Base-by-base conservation (phyloP, 805 yeast genomes). In the Yarrowia sp. region DNA sequence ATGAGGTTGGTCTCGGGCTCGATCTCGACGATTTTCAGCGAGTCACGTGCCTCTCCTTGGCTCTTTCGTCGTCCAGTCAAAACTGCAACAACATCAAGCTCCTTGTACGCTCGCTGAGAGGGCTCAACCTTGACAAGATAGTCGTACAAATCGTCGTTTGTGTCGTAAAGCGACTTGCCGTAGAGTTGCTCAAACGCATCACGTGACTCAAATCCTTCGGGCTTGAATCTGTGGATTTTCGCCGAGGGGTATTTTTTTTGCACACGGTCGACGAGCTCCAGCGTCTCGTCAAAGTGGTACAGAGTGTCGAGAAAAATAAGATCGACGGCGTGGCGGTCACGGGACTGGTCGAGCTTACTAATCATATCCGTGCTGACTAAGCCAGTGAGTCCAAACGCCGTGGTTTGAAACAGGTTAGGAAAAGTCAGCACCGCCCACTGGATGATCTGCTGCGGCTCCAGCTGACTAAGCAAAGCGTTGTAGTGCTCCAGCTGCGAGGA, bases 311-410 rank as follows among this genome's bases (percentile, higher is more conserved):
- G 79, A 72, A 93, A 93, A 1, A 93, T 86, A 62, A 92, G 77
- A 62, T 91, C 96, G 6, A 88, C 77, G 0, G 85, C 80, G 44
- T 75, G 72, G n/a, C 64, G 62, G 39, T 46, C 68, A 9, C 38
- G 33, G 4, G 38, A 27, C 35, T 64, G 70, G 63, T 65, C 71
- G 49, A 86, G 68, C 69, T 84, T 83, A 31, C 87, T 80, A 27
- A 92, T 73, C 81, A 92, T 88, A 72, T 92, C 97, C 42, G 89
- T 78, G 12, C 93, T 92, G 29, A 88, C 96, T 63, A 93, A 75
- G 0, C 98, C 98, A 1, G 97, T 89, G 49, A 93, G 79, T 0
- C 98, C 98, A 74, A 93, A 91, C 1, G 98, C 98, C 0, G 98
- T 90, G 1, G 97, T 91, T 74, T 93, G 98, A 70, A 72, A 92